A percentile compares a stretch with the other conserved stretches of the same genome.
Evolutionary conservation across 129 eudicot species (phyloP).

Genomic region (Tagetes erecta): DNA sequence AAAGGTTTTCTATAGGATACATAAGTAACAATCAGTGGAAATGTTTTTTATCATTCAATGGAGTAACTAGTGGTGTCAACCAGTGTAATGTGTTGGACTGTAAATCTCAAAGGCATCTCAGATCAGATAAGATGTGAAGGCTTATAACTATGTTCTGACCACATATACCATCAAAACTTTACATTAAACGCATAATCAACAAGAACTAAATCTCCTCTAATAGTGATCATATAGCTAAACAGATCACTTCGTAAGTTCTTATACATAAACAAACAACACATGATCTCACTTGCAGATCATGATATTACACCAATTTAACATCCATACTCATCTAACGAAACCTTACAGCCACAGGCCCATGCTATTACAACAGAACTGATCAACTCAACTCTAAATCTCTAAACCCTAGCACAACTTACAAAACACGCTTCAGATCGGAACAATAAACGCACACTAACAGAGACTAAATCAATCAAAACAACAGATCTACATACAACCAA

Average conservation of each 20-base stretch:
- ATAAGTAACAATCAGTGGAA: neutral
- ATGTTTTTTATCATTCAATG: neutral
- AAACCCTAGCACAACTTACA: conserved; percentile 5
- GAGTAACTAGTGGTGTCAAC: neutral
- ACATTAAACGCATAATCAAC: conserved; percentile 15
- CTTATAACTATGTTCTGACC: neutral
- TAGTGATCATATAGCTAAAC: neutral
- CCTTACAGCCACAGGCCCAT: neutral
- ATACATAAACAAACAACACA: conserved; percentile 20
- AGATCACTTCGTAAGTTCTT: conserved; percentile 9
- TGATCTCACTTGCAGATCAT: conserved; percentile 23
- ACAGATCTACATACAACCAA: conserved; percentile 28
- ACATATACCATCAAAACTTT: conserved; percentile 3
- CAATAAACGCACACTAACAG: conserved; percentile 12
- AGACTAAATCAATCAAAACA: conserved; percentile 9
- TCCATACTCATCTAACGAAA: neutral
- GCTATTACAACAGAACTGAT: neutral
- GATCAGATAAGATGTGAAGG: neutral
- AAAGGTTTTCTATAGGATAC: neutral
- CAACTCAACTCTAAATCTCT: conserved; percentile 16
- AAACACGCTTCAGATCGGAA: conserved; percentile 20
- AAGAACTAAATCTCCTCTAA: conserved; percentile 8
- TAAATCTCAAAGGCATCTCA: conserved; percentile 5
- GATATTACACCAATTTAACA: conserved; percentile 7
- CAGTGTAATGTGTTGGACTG: neutral